phyloP scores from a whole-genome alignment of 2,329 filamentous ascomycete species.

The Apiospora saccharicola region DNA sequence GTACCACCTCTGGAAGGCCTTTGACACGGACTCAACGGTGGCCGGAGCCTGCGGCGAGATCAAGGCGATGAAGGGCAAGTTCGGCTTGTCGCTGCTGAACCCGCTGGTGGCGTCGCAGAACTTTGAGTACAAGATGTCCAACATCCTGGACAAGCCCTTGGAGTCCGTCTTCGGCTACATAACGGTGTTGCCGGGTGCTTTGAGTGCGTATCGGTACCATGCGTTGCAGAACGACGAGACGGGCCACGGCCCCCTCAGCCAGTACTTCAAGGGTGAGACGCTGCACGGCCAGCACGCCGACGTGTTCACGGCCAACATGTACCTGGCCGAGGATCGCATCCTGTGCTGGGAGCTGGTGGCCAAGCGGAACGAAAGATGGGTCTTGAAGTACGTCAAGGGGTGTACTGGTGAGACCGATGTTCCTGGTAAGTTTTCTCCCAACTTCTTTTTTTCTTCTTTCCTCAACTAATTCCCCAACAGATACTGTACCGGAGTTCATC shows the following conservation, averaged over 20 bases:
- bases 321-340: slow-evolving; percentile 97
- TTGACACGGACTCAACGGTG: slow-evolving; percentile 96
- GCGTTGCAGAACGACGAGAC: slow-evolving; percentile 97
- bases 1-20: slow-evolving; percentile 99
- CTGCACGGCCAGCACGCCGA: slow-evolving; percentile 88
- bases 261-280: slow-evolving; percentile 97
- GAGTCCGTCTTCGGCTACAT: slow-evolving; percentile 99
- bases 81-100: slow-evolving; percentile 88
- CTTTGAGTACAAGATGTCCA: slow-evolving; percentile 99
- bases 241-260: slow-evolving; percentile 88
- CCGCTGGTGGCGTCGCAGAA: slow-evolving; percentile 96
- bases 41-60: slow-evolving; percentile 98
- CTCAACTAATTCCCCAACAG: slow-evolving; percentile 54
- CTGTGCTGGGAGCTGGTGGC: slow-evolving; percentile 95
- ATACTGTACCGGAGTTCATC: slow-evolving; percentile 94
- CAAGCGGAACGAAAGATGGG: slow-evolving; percentile 93
- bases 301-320: slow-evolving; percentile 99
- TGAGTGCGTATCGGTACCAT: slow-evolving; percentile 96
- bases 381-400: slow-evolving; percentile 96
- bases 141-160: slow-evolving; percentile 96
- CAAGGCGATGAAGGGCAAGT: slow-evolving; percentile 91
- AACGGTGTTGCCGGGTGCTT: slow-evolving; percentile 92
- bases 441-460: not conserved
- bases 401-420: slow-evolving; percentile 98
- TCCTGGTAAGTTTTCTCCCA: slow-evolving; percentile 69